These are phyloP conservation scores for Prinsepia uniflora DNA, from an alignment of 306 rosid species.

Conservation along the genomic window DNA sequence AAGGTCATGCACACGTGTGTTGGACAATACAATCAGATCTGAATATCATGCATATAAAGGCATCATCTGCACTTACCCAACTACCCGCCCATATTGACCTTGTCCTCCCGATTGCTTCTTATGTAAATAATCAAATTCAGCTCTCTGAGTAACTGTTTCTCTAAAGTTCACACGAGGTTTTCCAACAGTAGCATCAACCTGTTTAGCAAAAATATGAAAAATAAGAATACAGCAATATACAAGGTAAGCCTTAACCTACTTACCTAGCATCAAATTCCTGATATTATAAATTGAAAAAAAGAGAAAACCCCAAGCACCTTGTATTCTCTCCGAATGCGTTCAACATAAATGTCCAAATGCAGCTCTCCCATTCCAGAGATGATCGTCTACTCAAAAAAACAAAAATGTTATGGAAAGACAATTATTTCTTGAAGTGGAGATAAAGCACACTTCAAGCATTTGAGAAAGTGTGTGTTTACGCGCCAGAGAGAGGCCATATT, in stretches of 20 bases:
- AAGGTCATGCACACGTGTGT: not conserved
- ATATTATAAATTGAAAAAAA: not conserved
- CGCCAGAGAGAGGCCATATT: not conserved
- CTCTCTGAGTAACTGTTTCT: constrained; percentile 92
- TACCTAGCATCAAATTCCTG: constrained; percentile 12
- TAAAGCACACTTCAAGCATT: not conserved
- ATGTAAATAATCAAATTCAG: constrained; percentile 93
- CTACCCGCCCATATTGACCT: constrained; percentile 97
- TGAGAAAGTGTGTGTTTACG: not conserved
- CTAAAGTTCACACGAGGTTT: constrained; percentile 99
- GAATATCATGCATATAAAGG: constrained; percentile 6
- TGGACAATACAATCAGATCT: not conserved
- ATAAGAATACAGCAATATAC: constrained; percentile 17
- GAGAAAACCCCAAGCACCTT: constrained; percentile 45
- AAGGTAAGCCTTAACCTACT: constrained; percentile 12
- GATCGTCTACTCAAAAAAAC: constrained; percentile 58
- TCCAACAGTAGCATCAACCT: constrained; percentile 98
- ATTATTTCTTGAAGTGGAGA: constrained; percentile 14
- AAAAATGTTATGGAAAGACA: constrained; percentile 19
- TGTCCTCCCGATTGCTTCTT: constrained; percentile 97
- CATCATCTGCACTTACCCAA: constrained; percentile 61
- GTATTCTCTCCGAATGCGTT: constrained; percentile 89
- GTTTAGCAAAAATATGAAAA: constrained; percentile 19
- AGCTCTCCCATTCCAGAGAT: constrained; percentile 99
- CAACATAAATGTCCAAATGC: constrained; percentile 94